These are phyloP conservation scores for Ascochyta rabiei DNA, from an alignment of 2,329 filamentous ascomycete species.

Conservation along the genomic window DNA sequence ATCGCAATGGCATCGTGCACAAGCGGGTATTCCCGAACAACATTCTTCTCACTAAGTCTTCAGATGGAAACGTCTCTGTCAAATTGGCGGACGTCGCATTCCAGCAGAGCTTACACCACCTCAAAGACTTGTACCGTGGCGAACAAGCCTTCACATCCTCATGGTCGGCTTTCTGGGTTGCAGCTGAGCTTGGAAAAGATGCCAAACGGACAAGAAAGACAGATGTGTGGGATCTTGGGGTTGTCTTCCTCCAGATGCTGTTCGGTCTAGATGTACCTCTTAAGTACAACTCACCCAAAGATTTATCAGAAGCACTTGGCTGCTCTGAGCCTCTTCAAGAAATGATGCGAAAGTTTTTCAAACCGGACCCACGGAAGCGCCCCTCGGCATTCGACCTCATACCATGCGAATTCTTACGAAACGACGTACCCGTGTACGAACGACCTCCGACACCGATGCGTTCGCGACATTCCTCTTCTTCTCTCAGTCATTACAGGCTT, in stretches of 20 bases:
- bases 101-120: constrained; percentile 69
- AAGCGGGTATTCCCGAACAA: constrained; percentile 82
- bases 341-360: constrained; percentile 83
- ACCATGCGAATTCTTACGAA: constrained; percentile 62
- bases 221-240: constrained; percentile 93
- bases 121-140: constrained; percentile 61
- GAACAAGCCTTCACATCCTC: constrained; percentile 62
- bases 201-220: constrained; percentile 70
- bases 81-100: constrained; percentile 78
- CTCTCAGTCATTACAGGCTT: constrained; percentile 38
- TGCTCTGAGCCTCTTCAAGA: constrained; percentile 80
- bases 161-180: constrained; percentile 81
- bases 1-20: constrained; percentile 83
- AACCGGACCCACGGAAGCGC: constrained; percentile 79
- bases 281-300: constrained; percentile 78
- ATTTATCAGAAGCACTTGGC: constrained; percentile 71
- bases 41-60: constrained; percentile 74
- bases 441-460: constrained; percentile 41
- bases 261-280: constrained; percentile 80
- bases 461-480: constrained; percentile 47
- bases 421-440: constrained; percentile 53
- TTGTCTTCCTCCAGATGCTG: constrained; percentile 91
- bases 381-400: constrained; percentile 79
- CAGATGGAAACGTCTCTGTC: constrained; percentile 68
- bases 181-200: constrained; percentile 75